phyloP scores from a whole-genome alignment of 352 stramenopile species.

The Phytophthora niederhauseri region DNA sequence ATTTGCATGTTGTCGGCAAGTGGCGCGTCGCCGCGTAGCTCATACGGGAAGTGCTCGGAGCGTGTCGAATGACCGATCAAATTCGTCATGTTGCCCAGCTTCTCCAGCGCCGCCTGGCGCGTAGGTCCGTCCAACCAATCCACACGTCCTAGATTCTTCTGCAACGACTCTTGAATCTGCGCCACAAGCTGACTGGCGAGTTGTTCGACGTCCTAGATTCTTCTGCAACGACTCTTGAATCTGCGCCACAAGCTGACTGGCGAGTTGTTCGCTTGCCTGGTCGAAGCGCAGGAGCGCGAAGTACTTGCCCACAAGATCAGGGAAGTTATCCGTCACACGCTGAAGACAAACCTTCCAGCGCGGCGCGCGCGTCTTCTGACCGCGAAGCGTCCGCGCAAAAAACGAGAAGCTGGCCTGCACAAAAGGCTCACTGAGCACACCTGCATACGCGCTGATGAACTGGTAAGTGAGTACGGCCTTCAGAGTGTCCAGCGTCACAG shows the following conservation, averaged over 20 bases:
- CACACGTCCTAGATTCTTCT: constrained; percentile 73
- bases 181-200: constrained; percentile 87
- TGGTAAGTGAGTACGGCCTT: constrained; percentile 62
- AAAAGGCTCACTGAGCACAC: constrained; percentile 70
- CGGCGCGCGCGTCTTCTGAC: constrained; percentile 86
- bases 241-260: constrained; percentile 86
- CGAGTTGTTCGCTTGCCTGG: constrained; percentile 69
- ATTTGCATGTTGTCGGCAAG: constrained; percentile 57
- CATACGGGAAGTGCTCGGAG: constrained; percentile 62
- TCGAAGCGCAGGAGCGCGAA: constrained; percentile 93
- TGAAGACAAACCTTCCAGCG: constrained; percentile 91
- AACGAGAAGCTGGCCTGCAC: constrained; percentile 92
- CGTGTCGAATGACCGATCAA: constrained; percentile 65
- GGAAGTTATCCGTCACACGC: constrained; percentile 53
- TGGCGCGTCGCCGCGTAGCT: constrained; percentile 42
- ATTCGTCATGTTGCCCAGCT: constrained; percentile 85
- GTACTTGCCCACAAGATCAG: constrained; percentile 86
- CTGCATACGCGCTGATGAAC: constrained; percentile 48
- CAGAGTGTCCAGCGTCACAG: constrained; percentile 51
- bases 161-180: constrained; percentile 81
- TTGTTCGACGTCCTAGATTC: constrained; percentile 74
- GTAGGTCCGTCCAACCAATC: constrained; percentile 92
- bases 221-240: constrained; percentile 84
- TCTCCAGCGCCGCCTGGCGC: constrained; percentile 80
- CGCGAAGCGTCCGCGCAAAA: constrained; percentile 74